A percentile compares a stretch with the other conserved stretches of the same genome.
These are phyloP conservation scores for Triangularia setosa DNA, from an alignment of 2,329 filamentous ascomycete genomes.

Conservation along the genomic window DNA sequence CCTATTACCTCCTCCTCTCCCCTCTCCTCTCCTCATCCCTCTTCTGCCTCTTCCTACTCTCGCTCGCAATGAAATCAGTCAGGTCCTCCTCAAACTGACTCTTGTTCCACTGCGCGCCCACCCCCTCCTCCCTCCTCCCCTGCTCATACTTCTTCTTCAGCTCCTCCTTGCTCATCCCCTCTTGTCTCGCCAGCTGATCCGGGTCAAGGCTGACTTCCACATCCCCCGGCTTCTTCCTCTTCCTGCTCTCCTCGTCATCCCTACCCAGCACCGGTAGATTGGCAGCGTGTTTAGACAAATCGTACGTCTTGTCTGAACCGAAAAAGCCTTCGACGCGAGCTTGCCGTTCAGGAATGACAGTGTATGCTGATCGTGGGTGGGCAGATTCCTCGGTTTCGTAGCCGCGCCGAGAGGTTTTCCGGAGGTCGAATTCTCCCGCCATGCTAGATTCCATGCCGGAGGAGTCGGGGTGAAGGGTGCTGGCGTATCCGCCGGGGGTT, in stretches of 20 bases:
- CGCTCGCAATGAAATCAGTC: slow-evolving; percentile 92
- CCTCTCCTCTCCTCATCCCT: slow-evolving; percentile 73
- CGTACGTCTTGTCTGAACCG: slow-evolving; percentile 89
- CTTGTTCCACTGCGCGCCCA: slow-evolving; percentile 58
- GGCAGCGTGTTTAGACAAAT: slow-evolving; percentile 49
- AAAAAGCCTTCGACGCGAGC: slow-evolving; percentile 90
- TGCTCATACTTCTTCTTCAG: slow-evolving; percentile 75
- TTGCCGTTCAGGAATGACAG: slow-evolving; percentile 83
- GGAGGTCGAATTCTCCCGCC: slow-evolving; percentile 82
- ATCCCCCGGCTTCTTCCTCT: slow-evolving; percentile 94
- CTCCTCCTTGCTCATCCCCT: slow-evolving; percentile 77
- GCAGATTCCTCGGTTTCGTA: slow-evolving; percentile 79
- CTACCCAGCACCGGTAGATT: slow-evolving; percentile 72
- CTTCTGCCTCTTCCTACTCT: slow-evolving; percentile 86
- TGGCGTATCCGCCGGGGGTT: slow-evolving; percentile 76
- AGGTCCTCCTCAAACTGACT: slow-evolving; percentile 75
- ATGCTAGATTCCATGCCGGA: slow-evolving; percentile 67
- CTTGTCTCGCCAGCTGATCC: slow-evolving; percentile 62
- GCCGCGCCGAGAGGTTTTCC: slow-evolving; percentile 74
- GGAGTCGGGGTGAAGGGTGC: slow-evolving; percentile 71
- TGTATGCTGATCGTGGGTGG: slow-evolving; percentile 70
- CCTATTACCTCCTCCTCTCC: slow-evolving; percentile 47
- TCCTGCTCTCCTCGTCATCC: slow-evolving; percentile 68
- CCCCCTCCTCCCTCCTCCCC: slow-evolving; percentile 61
- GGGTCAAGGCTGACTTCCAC: slow-evolving; percentile 89